These are phyloP conservation scores for Simmondsia chinensis DNA, from an alignment of 148 eudicot species.

Conservation along the genomic window DNA sequence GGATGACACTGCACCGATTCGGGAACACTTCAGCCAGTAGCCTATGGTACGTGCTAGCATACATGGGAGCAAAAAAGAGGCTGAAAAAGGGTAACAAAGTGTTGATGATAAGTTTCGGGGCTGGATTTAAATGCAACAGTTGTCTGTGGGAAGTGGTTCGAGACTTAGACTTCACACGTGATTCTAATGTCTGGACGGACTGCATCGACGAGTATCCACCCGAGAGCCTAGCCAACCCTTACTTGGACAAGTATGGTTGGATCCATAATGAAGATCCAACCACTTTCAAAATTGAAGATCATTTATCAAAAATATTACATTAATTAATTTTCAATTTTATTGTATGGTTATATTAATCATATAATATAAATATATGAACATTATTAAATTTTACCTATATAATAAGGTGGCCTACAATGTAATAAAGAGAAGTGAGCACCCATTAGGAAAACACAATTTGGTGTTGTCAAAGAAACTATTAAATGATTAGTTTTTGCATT, in stretches of 20 bases:
- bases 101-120: slow-evolving; percentile 52
- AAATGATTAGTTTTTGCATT: too few relatives aligned
- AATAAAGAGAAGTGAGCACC: too few relatives aligned
- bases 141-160: slow-evolving; percentile 65
- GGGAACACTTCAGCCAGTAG: slow-evolving; percentile 62
- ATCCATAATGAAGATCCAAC: slow-evolving; percentile 29
- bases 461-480: too few relatives aligned
- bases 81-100: slow-evolving; percentile 37
- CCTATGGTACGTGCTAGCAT: slow-evolving; percentile 49
- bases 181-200: slow-evolving; percentile 49
- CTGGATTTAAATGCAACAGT: slow-evolving; percentile 68
- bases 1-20: slow-evolving; percentile 55
- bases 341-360: too few relatives aligned
- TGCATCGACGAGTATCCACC: slow-evolving; percentile 41
- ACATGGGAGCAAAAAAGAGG: slow-evolving; percentile 55
- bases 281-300: slow-evolving; percentile 26
- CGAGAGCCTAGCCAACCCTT: slow-evolving; percentile 34
- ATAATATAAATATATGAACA: too few relatives aligned
- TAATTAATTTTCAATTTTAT: too few relatives aligned
- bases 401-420: too few relatives aligned
- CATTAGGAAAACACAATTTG: too few relatives aligned
- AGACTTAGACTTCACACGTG: slow-evolving; percentile 29
- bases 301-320: too few relatives aligned
- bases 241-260: slow-evolving; percentile 61
- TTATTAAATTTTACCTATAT: too few relatives aligned